Conservation (phyloP, 371 early-diverging fungal genomes). For the Batkoa obscura region DNA sequence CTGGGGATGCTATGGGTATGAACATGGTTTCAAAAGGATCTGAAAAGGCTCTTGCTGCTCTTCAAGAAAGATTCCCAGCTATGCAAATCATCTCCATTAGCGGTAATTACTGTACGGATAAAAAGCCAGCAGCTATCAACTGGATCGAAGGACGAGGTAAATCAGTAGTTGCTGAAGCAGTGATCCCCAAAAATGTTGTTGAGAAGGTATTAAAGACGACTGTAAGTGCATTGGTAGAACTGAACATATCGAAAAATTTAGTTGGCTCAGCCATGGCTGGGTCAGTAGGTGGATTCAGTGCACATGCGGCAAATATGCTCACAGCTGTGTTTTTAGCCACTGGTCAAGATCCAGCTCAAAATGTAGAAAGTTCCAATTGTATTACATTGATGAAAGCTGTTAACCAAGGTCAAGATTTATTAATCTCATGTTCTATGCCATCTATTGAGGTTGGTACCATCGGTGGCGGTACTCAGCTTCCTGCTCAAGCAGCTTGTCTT, state of each 20-base stretch:
- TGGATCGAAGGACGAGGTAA: constrained; percentile 97
- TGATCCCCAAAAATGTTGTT: constrained; percentile 63
- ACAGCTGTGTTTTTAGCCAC: constrained; percentile 90
- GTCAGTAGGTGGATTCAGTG: constrained; percentile 86
- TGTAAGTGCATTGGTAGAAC: constrained; percentile 50
- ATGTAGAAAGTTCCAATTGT: constrained; percentile 87
- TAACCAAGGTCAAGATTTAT: constrained; percentile 53
- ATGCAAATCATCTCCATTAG: constrained; percentile 69
- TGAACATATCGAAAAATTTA: constrained; percentile 79
- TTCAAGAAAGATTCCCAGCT: constrained; percentile 39
- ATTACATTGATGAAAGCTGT: constrained; percentile 87
- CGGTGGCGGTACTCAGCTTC: constrained; percentile 85
- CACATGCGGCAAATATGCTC: constrained; percentile 88
- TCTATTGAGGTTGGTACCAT: constrained; percentile 90
- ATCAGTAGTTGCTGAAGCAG: constrained; percentile 76
- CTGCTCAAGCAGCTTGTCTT: constrained; percentile 75
- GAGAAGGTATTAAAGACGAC: constrained; percentile 74
- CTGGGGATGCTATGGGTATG: constrained; percentile 99
- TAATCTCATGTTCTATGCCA: constrained; percentile 87
- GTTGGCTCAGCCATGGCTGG: constrained; percentile 93
- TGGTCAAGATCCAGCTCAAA: constrained; percentile 95
- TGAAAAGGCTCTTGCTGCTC: constrained; percentile 48
- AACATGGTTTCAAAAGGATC: constrained; percentile 98
- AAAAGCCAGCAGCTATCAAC: constrained; percentile 93
- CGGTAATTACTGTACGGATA: constrained; percentile 95